Conservation (phyloP, 1,139 yeast genomes). For the Lodderomyces orthopsilosis region DNA sequence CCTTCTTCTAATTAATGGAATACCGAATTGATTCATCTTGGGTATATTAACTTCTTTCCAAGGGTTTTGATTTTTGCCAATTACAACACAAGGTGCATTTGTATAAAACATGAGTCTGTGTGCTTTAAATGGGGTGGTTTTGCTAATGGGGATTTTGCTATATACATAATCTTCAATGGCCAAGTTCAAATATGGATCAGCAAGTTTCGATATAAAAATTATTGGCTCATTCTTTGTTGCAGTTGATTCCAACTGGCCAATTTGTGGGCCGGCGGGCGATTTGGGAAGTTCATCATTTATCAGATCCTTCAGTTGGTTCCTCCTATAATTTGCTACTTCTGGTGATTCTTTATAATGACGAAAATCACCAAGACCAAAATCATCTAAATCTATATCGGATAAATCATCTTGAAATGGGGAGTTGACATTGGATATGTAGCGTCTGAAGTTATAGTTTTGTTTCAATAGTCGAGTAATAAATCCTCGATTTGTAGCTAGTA, state of each 20-base stretch:
- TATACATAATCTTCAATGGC: conserved; percentile 83
- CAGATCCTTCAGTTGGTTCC: background rate
- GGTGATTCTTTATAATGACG: conserved; percentile 38
- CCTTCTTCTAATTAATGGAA: conserved; percentile 74
- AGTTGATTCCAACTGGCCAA: background rate
- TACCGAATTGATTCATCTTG: conserved; percentile 46
- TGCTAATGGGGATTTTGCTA: conserved; percentile 50
- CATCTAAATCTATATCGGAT: conserved; percentile 31
- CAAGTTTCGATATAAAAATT: conserved; percentile 45
- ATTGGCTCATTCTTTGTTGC: conserved; percentile 22
- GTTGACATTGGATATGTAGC: conserved; percentile 15
- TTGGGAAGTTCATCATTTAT: background rate
- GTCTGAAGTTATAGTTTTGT: background rate
- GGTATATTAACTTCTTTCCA: conserved; percentile 82
- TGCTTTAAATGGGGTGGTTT: conserved; percentile 7
- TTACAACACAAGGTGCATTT: conserved; percentile 81
- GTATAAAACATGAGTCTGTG: conserved; percentile 64
- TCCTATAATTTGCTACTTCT: conserved; percentile 19
- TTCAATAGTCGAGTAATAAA: background rate
- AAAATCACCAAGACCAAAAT: conserved; percentile 40
- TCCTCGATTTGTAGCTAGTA: conserved; percentile 1
- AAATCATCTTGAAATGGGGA: conserved; percentile 44
- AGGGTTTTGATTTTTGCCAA: conserved; percentile 96
- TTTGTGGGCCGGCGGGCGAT: background rate
- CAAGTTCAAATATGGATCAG: conserved; percentile 71